Base-by-base conservation (phyloP, 176 grass and related monocot genomes). In the Raddia distichophylla region DNA sequence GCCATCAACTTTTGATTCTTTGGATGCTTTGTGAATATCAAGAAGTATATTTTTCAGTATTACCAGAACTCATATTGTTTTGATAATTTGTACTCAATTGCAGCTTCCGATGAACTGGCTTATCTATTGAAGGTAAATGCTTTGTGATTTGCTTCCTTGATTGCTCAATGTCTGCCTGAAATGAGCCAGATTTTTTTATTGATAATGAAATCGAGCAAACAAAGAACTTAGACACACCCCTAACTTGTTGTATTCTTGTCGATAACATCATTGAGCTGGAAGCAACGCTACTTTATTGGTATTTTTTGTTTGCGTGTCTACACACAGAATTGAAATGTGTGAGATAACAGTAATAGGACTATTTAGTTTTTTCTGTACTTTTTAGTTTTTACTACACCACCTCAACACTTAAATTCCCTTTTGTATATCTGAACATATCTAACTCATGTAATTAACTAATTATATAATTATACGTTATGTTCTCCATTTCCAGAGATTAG, bases 101-200 rank as follows among this genome's bases (percentile, higher is more conserved):
- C 46, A 83, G 69, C 47, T 83, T 82, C 34, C 53, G 75, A 17
- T 32, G 89, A 80, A 75, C 34, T 59, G 37, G 56, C 69, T 74
- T 80, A 32, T 51, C 52, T 58, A 49, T 58, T 58, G 80, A 72
- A 60, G 67, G 51, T 69, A 77, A 69, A 84, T 20, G 35, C 5
- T 60, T 75, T 16, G 61, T 10, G 16, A 44, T 73, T 75, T 84
- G 82, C 77, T 68, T 85, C 82, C 57, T 81, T 69, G 73, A 70
- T 75, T 85, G 82, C 71, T 80, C 70, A 37, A 62, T 53, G 54
- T 80, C 82, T 62, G 64, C 87, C 87, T 89, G 78, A 72, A 82
- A 82, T 67, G 32, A 60, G 12, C 20, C 46, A 78, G 49, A 27
- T 27, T 67, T 18, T 11, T 54, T 46, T 82, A 73, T 44, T 44